Evolutionary conservation across 2,329 filamentous ascomycete species (phyloP).

Genomic region (Chalara sp.): DNA sequence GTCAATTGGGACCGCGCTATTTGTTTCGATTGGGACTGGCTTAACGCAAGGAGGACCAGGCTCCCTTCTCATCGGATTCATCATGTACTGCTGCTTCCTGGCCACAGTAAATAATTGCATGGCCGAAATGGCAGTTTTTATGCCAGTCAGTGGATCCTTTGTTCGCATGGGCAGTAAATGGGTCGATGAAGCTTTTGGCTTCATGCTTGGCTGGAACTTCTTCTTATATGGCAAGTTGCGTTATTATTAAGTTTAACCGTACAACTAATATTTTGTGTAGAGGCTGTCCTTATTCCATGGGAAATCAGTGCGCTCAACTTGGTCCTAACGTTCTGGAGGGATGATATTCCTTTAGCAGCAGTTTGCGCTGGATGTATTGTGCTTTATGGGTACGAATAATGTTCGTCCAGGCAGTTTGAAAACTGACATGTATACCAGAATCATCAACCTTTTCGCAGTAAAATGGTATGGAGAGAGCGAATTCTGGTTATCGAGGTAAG

Average conservation of each 20-base stretch:
- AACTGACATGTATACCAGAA: constrained; percentile 22
- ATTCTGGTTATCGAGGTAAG: constrained; percentile 50
- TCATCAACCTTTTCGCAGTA: constrained; percentile 59
- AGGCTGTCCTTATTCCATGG: constrained; percentile 19
- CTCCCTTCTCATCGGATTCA: constrained; percentile 39
- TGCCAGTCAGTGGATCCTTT: constrained; percentile 45
- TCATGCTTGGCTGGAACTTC: constrained; percentile 50
- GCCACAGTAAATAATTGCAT: constrained; percentile 22
- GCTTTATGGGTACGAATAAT: constrained; percentile 40
- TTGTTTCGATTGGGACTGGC: constrained; percentile 37
- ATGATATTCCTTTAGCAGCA: constrained; percentile 30
- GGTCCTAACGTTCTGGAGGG: constrained; percentile 39
- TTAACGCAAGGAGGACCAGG: constrained; percentile 30
- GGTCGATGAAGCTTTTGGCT: constrained; percentile 47
- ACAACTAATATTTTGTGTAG: constrained; percentile 2
- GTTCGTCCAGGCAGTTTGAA: too few relatives aligned
- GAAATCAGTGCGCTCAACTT: constrained; percentile 36
- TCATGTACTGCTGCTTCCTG: constrained; percentile 34
- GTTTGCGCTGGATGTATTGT: constrained; percentile 31
- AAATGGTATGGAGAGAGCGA: constrained; percentile 65
- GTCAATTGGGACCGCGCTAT: constrained; percentile 40
- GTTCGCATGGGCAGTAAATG: constrained; percentile 47
- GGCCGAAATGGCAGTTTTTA: constrained; percentile 49
- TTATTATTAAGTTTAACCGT: background rate
- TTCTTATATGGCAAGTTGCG: constrained; percentile 47